These are phyloP conservation scores for Quambalaria eucalypti DNA, from an alignment of 1,284 basidiomycete species.

Conservation along the genomic window DNA sequence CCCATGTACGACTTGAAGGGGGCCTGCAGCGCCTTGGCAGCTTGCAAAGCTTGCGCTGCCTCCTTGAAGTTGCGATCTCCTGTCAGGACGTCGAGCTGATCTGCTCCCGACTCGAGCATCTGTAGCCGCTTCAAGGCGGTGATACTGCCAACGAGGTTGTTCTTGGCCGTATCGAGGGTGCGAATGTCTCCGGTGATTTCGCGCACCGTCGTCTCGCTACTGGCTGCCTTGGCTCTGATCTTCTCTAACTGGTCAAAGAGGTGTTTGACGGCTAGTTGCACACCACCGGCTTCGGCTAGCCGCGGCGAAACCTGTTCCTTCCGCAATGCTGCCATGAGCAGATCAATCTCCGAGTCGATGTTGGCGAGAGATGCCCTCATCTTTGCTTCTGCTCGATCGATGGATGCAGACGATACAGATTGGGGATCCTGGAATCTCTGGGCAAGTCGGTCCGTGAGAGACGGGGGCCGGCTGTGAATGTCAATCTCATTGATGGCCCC, in stretches of 20 bases:
- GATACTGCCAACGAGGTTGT: slow-evolving; percentile 70
- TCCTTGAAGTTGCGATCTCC: slow-evolving; percentile 31
- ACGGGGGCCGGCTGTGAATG: neutral
- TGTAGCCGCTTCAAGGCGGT: slow-evolving; percentile 80
- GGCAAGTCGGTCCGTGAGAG: neutral
- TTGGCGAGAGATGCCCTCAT: slow-evolving; percentile 52
- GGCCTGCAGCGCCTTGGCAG: slow-evolving; percentile 34
- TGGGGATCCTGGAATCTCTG: neutral
- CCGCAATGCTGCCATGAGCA: slow-evolving; percentile 60
- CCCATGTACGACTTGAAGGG: slow-evolving; percentile 32
- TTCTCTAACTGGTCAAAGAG: slow-evolving; percentile 84
- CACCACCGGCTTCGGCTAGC: slow-evolving; percentile 70
- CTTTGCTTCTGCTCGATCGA: neutral
- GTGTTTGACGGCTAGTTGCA: slow-evolving; percentile 67
- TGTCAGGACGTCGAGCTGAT: slow-evolving; percentile 35
- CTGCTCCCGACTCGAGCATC: slow-evolving; percentile 57
- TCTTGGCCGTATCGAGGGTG: slow-evolving; percentile 84
- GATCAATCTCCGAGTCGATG: slow-evolving; percentile 64
- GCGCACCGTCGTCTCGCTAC: slow-evolving; percentile 83
- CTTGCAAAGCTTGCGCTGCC: slow-evolving; percentile 37
- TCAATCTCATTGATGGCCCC: neutral
- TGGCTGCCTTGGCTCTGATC: slow-evolving; percentile 68
- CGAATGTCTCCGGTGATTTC: slow-evolving; percentile 96
- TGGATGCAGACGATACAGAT: neutral
- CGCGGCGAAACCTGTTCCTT: slow-evolving; percentile 58